Base-by-base conservation (phyloP, 2,329 filamentous ascomycete species). In the Escovopsis sp. region DNA sequence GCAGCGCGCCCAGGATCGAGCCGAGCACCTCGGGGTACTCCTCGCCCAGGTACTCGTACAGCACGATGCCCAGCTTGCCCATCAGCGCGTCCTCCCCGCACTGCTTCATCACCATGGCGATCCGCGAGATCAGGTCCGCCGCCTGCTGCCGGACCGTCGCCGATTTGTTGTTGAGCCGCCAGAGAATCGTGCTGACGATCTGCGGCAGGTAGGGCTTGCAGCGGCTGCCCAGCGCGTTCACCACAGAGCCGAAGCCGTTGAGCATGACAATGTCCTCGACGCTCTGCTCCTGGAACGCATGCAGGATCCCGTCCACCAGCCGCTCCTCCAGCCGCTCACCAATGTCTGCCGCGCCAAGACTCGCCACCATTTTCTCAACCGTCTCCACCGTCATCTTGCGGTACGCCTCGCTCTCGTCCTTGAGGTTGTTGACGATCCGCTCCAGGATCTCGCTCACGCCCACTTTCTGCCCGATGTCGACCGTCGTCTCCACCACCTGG, bases 381-480 rank as follows among this genome's bases (percentile, higher is more conserved):
- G 91, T 96, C 67, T 98, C 91, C 30, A 98, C 83, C 0, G 91
- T 95, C 91, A 98, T 98, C 70, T 96, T 96, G 39, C 91, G 81
- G 63, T 98, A 98, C 1, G 89, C 82, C 59, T 98, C 91, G 59
- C 84, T 95, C 62, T 98, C 91, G 56, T 98, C 91, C 63, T 98
- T 98, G 51, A 98, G 74, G 57, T 98, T 95, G 64, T 79, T 83
- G 40, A 96, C 91, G 44, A 96, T 84, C 37, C 88, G 74, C 61
- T 95, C 86, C 4, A 96, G 71, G 45, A 98, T 96, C 67, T 96
- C 89, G 51, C 87, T 81, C 41, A 88, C 88, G 35, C 91, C 91
- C n/a, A 96, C 89, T 63, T 98, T 98, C 59, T 96, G 87, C 41
- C 87, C 88, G 39, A 98, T 77, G 54, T 98, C 91, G 12, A 96